These are phyloP conservation scores for Cutaneotrichosporon sp. DNA, from an alignment of 1,284 basidiomycete genomes.

Conservation along the genomic window DNA sequence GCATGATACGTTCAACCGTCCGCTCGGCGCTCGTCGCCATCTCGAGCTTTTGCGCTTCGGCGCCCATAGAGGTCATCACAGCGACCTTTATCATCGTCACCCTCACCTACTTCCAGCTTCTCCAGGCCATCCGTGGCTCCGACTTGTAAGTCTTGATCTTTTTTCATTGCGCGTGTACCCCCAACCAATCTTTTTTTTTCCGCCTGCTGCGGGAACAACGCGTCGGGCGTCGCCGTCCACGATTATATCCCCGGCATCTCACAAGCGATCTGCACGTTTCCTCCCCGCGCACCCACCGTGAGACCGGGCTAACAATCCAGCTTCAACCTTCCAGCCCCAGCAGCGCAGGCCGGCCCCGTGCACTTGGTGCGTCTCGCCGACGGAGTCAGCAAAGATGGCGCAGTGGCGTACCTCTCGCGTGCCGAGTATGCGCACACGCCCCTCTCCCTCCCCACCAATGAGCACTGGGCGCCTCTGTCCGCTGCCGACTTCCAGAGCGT, in stretches of 20 bases:
- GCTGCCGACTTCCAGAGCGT: conserved; percentile 31
- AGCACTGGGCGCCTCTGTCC: conserved; percentile 35
- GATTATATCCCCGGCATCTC: not conserved
- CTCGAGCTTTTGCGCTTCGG: conserved; percentile 46
- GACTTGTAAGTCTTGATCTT: conserved; percentile 45
- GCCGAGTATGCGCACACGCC: conserved; percentile 13
- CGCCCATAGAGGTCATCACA: conserved; percentile 75
- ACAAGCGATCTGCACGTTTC: not conserved
- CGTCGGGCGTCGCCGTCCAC: not conserved
- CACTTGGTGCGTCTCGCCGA: conserved; percentile 39
- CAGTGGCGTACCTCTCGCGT: conserved; percentile 18
- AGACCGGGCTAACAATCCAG: conserved; percentile 12
- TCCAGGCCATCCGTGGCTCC: conserved; percentile 68
- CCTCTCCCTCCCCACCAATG: conserved; percentile 16
- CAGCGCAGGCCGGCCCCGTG: conserved; percentile 31
- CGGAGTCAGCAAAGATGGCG: conserved; percentile 12
- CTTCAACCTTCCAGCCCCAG: conserved; percentile 33
- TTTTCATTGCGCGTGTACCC: not conserved
- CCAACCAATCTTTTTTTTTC: not conserved
- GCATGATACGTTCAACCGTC: conserved; percentile 15
- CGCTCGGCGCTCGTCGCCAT: conserved; percentile 40
- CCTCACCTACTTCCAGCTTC: conserved; percentile 83
- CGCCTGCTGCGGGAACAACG: not conserved
- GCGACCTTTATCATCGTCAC: conserved; percentile 79
- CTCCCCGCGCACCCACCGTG: not conserved